Evolutionary conservation across 139 green algal genomes (phyloP).

Genomic region (Gonium pectorale): DNA sequence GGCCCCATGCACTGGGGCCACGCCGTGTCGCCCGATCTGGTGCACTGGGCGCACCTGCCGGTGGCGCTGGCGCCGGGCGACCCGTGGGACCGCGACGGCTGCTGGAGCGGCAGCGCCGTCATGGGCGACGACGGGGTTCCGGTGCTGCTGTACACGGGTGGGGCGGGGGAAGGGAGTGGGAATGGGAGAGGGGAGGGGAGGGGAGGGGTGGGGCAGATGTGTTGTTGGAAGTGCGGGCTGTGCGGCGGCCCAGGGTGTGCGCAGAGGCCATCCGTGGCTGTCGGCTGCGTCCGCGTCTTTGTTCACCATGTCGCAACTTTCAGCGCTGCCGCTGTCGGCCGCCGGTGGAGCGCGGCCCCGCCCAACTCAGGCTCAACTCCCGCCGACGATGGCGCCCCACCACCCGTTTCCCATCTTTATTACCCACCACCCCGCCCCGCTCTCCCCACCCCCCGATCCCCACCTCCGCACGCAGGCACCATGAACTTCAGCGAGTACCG

Average conservation of each 20-base stretch:
- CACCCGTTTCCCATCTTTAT: neutral
- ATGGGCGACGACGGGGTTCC: conserved; percentile 4
- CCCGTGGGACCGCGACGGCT: conserved; percentile 58
- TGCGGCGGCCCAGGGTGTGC: too few species aligned
- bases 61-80: conserved; percentile 48
- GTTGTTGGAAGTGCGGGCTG: too few species aligned
- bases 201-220: too few species aligned
- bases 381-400: too few species aligned
- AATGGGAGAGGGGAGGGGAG: neutral
- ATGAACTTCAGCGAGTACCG: conserved; percentile 41
- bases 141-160: conserved; percentile 64
- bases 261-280: too few species aligned
- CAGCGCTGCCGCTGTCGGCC: too few species aligned
- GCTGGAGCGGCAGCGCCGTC: conserved; percentile 56
- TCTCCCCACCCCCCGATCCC: neutral
- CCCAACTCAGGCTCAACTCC: neutral
- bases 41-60: conserved; percentile 55
- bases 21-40: conserved; percentile 49
- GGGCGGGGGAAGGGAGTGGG: too few species aligned
- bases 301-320: too few species aligned
- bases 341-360: too few species aligned
- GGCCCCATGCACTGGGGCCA: conserved; percentile 56
- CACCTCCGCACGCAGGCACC: conserved; percentile 13
- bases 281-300: too few species aligned
- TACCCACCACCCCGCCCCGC: neutral